Base-by-base conservation (phyloP, 2,329 filamentous ascomycete genomes). In the Cytospora piceicola region DNA sequence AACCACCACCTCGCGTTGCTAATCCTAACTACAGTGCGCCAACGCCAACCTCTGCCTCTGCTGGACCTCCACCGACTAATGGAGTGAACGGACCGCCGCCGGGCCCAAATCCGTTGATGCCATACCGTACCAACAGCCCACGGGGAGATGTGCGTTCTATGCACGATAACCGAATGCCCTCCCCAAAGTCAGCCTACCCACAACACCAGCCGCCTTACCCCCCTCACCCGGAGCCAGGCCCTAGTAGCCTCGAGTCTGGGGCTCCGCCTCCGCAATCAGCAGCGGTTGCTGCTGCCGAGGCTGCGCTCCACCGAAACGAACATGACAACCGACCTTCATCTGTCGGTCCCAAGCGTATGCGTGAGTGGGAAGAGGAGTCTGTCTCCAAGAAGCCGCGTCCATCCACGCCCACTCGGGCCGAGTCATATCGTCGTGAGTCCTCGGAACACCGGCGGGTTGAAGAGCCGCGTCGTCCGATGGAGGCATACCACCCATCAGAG, bases 301-400 rank as follows among this genome's bases (percentile, higher is more conserved):
- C 86, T 66, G 66, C 64, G 9, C 51, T 68, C 11, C 63, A 68
- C 34, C 63, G 66, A 5, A 58, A 65, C 14, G 85, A 87, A 62
- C 84, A 82, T 68, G 90, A 96, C 64, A 86, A 89, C 52, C 86
- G 93, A n/a, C 92, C 93, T 22, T 79, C 90, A 1, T 96, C 93
- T 46, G 90, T 92, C 14, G 86, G 86, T 4, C 88, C 90, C 65
- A 99, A 99, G 83, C 88, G 95, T 65, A 85, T 89, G 76, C 89
- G 94, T 58, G 95, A 98, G 73, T 97, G 95, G 94, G 95, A 98
- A 71, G 90, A 94, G 42, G 93, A 96, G 42, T 81, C 87, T 27
- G 80, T 88, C 4, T 83, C 84, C 54, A 96, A 97, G 81, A 97
- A 97, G 80, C 88, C 91, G 68, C 89, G 93, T 53, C 88, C 86